Evolutionary conservation across 192 early-diverging fungal species (phyloP), one percentile per base, ranked within the genome.

Genomic region (Backusella sp.): DNA sequence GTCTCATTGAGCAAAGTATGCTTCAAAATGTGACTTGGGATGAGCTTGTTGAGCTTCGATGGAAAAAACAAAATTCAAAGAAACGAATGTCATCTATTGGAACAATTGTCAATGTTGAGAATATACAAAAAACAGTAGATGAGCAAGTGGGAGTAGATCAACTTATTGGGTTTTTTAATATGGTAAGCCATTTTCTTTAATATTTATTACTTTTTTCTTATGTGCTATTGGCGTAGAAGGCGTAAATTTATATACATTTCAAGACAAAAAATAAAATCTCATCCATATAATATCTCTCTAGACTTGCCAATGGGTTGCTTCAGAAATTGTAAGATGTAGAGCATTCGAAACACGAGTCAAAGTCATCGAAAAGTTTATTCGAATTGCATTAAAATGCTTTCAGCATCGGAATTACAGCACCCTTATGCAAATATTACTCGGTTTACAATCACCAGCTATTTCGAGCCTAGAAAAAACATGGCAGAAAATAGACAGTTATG

Each of bases 291-390:
- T 46, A 21, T 11, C 21, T 21, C 21, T 21, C 5, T 36, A 81
- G 80, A 77, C 73, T 8, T 88, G 84, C 49, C 80, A 86, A 68
- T 91, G 90, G 90, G 89, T 90, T 1, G 77, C 87, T 5, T 86
- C 90, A 1, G 86, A 88, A 79, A 89, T 91, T 39, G 70, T 91
- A 32, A 74, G 67, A 52, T 80, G 82, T 12, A 59, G 66, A 6
- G 80, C 82, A 30, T 1, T 86, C 12, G 87, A 86, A 26, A 73
- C 70, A 53, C 77, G 90, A 59, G 86, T 83, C 26, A 79, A 80
- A 70, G 86, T 90, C 8, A 83, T 91, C 39, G 88, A 90, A 66
- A 90, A 90, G 73, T 87, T 89, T 32, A 90, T 91, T 73, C 82
- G 87, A 17, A 83, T 91, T n/a, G 90, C 90, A 3, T 77, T 86